A percentile compares a stretch with the other conserved stretches of the same genome.
Evolutionary conservation across 805 yeast species (phyloP).

Genomic region (Metschnikowia baotianmanensis): DNA sequence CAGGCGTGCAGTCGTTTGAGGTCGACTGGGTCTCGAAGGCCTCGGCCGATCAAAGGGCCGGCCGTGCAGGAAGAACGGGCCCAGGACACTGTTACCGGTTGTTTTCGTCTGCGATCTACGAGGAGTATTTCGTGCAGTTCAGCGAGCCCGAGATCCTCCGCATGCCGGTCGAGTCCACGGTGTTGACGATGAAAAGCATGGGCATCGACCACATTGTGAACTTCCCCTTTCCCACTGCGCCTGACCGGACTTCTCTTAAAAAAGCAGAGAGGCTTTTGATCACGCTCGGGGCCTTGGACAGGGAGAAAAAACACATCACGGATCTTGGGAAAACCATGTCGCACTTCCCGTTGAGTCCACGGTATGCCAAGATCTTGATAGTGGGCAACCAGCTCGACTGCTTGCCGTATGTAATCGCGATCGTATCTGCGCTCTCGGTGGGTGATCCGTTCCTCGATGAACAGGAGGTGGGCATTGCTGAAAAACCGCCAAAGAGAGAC

Average conservation of each 20-base stretch:
- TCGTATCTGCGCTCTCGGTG: slow-evolving; percentile 89
- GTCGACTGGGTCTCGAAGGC: slow-evolving; percentile 94
- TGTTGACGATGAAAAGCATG: slow-evolving; percentile 93
- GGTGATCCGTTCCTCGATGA: slow-evolving; percentile 87
- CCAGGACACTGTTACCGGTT: slow-evolving; percentile 96
- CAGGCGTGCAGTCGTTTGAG: slow-evolving; percentile 91
- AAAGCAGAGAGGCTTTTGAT: slow-evolving; percentile 68
- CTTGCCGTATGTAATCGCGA: slow-evolving; percentile 82
- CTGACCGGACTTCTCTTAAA: slow-evolving; percentile 56
- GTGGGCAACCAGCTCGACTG: slow-evolving; percentile 86
- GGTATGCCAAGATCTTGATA: slow-evolving; percentile 86
- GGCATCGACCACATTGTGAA: slow-evolving; percentile 87
- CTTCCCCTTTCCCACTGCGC: slow-evolving; percentile 97
- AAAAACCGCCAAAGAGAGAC: slow-evolving; percentile 12
- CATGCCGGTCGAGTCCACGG: slow-evolving; percentile 97
- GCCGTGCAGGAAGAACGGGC: slow-evolving; percentile 98
- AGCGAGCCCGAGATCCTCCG: slow-evolving; percentile 86
- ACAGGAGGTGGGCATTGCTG: slow-evolving; percentile 62
- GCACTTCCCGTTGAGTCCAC: slow-evolving; percentile 87
- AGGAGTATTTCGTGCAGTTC: slow-evolving; percentile 79
- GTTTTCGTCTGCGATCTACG: slow-evolving; percentile 91
- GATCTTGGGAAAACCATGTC: slow-evolving; percentile 84
- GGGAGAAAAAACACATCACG: slow-evolving; percentile 55
- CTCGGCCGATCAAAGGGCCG: slow-evolving; percentile 90
- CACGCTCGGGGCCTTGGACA: slow-evolving; percentile 74